Evolutionary conservation across 768 basidiomycete genomes (phyloP), one percentile per base, ranked within the genome.

Genomic region (Fibroporia radiculosa): DNA sequence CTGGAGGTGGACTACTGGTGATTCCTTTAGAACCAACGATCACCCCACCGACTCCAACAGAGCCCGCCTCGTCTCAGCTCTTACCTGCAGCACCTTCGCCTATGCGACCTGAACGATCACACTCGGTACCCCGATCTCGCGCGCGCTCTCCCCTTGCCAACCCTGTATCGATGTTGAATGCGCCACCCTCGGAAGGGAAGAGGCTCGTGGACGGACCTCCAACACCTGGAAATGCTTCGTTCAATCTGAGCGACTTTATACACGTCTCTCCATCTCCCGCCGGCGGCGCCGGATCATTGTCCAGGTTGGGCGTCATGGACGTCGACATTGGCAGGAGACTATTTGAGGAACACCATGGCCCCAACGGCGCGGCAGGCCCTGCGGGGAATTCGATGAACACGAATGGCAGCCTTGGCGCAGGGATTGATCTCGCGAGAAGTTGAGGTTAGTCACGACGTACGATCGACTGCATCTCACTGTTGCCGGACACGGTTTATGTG

Each of bases 181-280:
- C 48, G n/a, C 67, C 57, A 43, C 61, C 62, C 18, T 64, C 10
- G 11, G 38, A 39, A 18, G 10, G 10, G 38, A 39, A 39, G 22
- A 39, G 16, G 38, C 22, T 24, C 22, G 32, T 23, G 2, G 33
- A 44, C 33, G 28, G 20, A 5, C 41, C 68, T 33, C 66, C 67
- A 6, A 66, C 66, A 2, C 66, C 67, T 22, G 63, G 49, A 28
- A 54, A 52, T 29, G 62, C 51, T 53, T 62, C 54, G 62, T 84
- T 86, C 63, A 81, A 84, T 59, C 67, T 84, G 47, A 74, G 73
- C 51, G 84, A 86, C 46, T 87, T 78, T 58, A 77, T 85, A 56
- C 78, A 86, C 52, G 79, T 80, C 28, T 84, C 83, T 20, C 82
- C 82, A 12, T 79, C 80, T 3, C 78, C 80, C 4, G 66, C 71